phyloP scores from a whole-genome alignment of 208 protist species.

The Acanthamoeba triangularis region DNA sequence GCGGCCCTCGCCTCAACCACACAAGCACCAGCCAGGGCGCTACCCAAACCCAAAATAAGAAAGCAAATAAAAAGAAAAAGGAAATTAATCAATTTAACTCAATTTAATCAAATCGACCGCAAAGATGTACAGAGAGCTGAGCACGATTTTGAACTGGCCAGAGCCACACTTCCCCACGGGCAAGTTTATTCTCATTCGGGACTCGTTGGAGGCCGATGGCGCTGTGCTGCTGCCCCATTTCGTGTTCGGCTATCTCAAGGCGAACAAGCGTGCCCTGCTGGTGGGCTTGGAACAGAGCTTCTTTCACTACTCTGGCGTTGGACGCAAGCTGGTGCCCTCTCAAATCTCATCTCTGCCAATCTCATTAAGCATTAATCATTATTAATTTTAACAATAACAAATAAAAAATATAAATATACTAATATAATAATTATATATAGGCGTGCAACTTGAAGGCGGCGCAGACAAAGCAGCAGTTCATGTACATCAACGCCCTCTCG shows the following conservation, averaged over 20 bases:
- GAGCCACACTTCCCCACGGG: conserved; percentile 19
- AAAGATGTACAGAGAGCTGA: conserved; percentile 46
- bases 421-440: conserved; percentile 1
- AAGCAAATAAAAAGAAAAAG: too few species aligned
- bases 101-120: too few species aligned
- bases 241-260: conserved; percentile 45
- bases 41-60: too few species aligned
- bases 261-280: not conserved
- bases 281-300: conserved; percentile 34
- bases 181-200: conserved; percentile 33
- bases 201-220: conserved; percentile 12
- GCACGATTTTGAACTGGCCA: conserved; percentile 49
- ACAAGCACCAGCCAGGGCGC: too few species aligned
- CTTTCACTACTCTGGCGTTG: conserved; percentile 42
- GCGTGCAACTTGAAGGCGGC: conserved; percentile 54
- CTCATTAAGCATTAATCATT: not conserved
- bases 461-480: conserved; percentile 48
- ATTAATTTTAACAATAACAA: not conserved
- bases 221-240: conserved; percentile 46
- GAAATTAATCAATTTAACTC: too few species aligned
- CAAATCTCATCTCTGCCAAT: not conserved
- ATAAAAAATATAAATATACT: not conserved
- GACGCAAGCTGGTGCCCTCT: conserved; percentile 9
- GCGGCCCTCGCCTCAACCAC: too few species aligned
- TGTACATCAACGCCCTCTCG: conserved; percentile 32